Conservation (phyloP, 257 asterid species). For the Capsicum pubescens region DNA sequence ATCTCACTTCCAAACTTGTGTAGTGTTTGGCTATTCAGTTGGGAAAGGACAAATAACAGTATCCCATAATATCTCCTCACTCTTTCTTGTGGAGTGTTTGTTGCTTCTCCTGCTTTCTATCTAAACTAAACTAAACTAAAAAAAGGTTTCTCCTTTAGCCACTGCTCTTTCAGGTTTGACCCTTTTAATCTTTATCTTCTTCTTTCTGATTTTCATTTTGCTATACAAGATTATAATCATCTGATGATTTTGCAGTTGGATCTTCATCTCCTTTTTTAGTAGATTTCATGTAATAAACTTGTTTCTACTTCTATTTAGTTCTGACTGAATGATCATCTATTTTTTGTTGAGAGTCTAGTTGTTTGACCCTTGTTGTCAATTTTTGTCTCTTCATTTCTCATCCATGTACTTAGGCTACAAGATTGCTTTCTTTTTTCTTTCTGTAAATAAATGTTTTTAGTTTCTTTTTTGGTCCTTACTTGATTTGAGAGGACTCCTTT, state of each 20-base stretch:
- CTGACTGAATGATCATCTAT: not conserved
- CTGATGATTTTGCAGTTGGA: not conserved
- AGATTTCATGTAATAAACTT: not conserved
- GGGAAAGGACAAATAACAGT: not conserved
- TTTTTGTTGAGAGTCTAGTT: slow-evolving; percentile 15
- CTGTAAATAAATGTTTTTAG: too few species aligned
- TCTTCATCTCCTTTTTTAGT: not conserved
- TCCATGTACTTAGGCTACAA: not conserved
- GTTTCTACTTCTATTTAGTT: not conserved
- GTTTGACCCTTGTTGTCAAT: slow-evolving; percentile 10
- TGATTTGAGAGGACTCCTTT: not conserved
- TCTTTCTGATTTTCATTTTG: not conserved
- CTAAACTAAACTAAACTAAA: not conserved
- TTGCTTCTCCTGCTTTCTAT: not conserved
- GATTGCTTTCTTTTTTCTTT: not conserved
- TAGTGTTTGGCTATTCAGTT: too few species aligned
- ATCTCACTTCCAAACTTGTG: too few species aligned
- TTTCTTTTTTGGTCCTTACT: not conserved
- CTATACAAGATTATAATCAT: not conserved
- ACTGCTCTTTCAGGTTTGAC: slow-evolving; percentile 30
- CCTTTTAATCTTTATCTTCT: slow-evolving; percentile 12
- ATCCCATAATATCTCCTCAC: not conserved
- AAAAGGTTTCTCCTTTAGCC: not conserved
- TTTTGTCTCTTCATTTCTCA: not conserved
- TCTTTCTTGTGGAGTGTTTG: too few species aligned